Evolutionary conservation across 352 stramenopile species (phyloP).

Genomic region (Phytophthora pseudosyringae): DNA sequence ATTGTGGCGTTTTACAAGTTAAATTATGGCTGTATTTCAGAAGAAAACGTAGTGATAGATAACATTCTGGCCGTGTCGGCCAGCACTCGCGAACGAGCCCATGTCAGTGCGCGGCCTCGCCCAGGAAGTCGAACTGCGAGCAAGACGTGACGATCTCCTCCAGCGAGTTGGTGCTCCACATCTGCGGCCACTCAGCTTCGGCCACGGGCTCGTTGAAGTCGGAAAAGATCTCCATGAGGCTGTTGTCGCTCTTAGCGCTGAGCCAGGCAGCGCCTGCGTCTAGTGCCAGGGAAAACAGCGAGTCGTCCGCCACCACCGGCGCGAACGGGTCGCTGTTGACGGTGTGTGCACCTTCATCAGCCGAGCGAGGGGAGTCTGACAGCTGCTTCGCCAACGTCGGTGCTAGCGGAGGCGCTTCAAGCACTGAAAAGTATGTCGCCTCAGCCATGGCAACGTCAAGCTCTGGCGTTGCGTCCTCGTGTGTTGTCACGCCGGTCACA

Average conservation of each 20-base stretch:
- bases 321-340: constrained; percentile 34
- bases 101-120: constrained; percentile 12
- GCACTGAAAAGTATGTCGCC: constrained; percentile 13
- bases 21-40: constrained; percentile 19
- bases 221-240: constrained; percentile 53
- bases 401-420: constrained; percentile 16
- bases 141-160: constrained; percentile 40
- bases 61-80: constrained; percentile 4
- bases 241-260: constrained; percentile 18
- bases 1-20: constrained; percentile 26
- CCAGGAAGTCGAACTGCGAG: constrained; percentile 47
- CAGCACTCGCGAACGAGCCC: neutral
- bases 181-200: constrained; percentile 37
- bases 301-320: constrained; percentile 22
- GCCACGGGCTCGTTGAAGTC: constrained; percentile 47
- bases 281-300: constrained; percentile 32
- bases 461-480: neutral
- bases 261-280: constrained; percentile 22
- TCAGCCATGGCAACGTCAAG: constrained; percentile 15
- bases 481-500: constrained; percentile 1
- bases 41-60: constrained; percentile 22
- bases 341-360: constrained; percentile 25
- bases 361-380: constrained; percentile 47
- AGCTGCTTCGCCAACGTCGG: constrained; percentile 24
- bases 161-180: constrained; percentile 65